A percentile compares a stretch with the other conserved stretches of the same genome.
phyloP scores from a whole-genome alignment of 2,329 filamentous ascomycete genomes.

The Decorospora gaudefroyi region DNA sequence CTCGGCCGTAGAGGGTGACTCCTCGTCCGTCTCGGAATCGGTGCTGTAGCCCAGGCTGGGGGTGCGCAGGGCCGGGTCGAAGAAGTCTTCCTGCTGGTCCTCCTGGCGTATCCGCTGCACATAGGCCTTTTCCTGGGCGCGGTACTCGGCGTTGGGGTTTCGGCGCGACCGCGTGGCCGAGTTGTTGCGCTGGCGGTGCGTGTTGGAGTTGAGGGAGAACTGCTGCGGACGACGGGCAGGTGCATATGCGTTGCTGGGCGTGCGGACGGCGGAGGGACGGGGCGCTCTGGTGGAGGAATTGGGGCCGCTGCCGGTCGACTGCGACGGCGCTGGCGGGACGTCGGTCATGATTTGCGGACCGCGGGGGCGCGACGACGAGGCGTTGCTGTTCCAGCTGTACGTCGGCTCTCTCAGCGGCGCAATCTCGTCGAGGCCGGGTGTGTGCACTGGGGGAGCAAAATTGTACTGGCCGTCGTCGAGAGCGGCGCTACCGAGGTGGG shows the following conservation, averaged over 20 bases:
- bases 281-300: constrained; percentile 24
- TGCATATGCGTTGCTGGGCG: constrained; percentile 57
- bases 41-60: constrained; percentile 68
- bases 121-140: constrained; percentile 91
- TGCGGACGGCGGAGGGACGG: constrained; percentile 52
- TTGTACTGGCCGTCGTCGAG: constrained; percentile 45
- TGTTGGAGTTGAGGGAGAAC: constrained; percentile 51
- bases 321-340: constrained; percentile 33
- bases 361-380: constrained; percentile 31
- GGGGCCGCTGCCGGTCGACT: constrained; percentile 33
- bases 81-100: constrained; percentile 69
- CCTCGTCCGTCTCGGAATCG: constrained; percentile 87
- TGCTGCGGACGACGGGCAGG: constrained; percentile 55
- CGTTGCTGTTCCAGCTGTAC: constrained; percentile 32
- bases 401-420: constrained; percentile 35
- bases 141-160: constrained; percentile 73
- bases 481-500: constrained; percentile 53
- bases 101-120: constrained; percentile 89
- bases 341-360: constrained; percentile 33
- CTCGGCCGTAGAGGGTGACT: constrained; percentile 82
- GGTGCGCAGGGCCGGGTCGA: constrained; percentile 68
- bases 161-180: constrained; percentile 60
- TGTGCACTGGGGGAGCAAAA: constrained; percentile 47
- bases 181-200: constrained; percentile 59
- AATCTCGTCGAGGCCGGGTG: constrained; percentile 42